phyloP scores from a whole-genome alignment of 805 yeast species.

The Candida boidinii region DNA sequence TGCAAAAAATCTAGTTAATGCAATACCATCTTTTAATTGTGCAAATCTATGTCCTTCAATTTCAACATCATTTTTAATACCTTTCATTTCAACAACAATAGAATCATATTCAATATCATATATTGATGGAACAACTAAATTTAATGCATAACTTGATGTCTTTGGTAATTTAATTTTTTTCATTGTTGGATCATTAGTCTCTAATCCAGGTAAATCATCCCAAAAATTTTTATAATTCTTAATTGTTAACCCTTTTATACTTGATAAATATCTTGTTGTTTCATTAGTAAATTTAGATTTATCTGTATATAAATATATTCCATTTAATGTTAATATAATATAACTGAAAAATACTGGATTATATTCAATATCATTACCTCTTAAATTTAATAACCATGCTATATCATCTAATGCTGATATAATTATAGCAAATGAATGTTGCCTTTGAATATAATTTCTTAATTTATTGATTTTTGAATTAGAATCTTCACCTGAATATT shows the following conservation, averaged over 20 bases:
- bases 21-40: constrained; percentile 78
- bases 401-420: constrained; percentile 40
- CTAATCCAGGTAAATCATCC: constrained; percentile 34
- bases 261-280: constrained; percentile 9
- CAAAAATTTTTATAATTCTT: constrained; percentile 52
- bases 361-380: constrained; percentile 65
- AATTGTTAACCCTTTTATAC: constrained; percentile 26
- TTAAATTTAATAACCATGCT: constrained; percentile 44
- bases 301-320: constrained; percentile 32
- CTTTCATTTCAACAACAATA: constrained; percentile 51
- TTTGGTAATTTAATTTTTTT: constrained; percentile 13
- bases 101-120: constrained; percentile 14
- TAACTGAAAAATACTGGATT: constrained; percentile 84
- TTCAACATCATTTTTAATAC: constrained; percentile 69
- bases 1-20: constrained; percentile 62
- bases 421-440: constrained; percentile 38
- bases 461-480: constrained; percentile 27
- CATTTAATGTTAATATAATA: constrained; percentile 33
- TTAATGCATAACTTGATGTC: constrained; percentile 21
- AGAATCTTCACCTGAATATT: constrained; percentile 33
- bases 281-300: constrained; percentile 27
- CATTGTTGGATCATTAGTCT: constrained; percentile 5
- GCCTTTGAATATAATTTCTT: constrained; percentile 17
- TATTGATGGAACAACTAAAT: constrained; percentile 16
- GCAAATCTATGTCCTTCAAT: constrained; percentile 63